phyloP scores from a whole-genome alignment of 139 green algal species.

The Diplosphaera chodatii region DNA sequence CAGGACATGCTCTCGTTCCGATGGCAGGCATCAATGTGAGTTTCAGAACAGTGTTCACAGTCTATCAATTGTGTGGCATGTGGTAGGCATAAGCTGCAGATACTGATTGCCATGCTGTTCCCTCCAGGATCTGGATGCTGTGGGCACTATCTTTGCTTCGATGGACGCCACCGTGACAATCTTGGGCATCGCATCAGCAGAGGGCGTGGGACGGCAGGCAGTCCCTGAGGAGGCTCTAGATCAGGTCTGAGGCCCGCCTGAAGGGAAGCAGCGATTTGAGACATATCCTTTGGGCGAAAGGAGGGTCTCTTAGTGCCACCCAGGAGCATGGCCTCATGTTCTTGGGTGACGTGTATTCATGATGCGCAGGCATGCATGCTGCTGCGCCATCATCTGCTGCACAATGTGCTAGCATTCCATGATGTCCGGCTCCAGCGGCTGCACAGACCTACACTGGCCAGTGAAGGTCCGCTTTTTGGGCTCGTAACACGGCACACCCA shows the following conservation, averaged over 20 bases:
- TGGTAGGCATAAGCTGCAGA: too few relatives aligned
- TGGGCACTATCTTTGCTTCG: background rate
- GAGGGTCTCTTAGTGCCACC: too few relatives aligned
- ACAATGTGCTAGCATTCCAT: constrained; percentile 59
- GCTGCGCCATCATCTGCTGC: constrained; percentile 39
- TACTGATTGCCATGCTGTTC: too few relatives aligned
- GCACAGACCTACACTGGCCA: constrained; percentile 24
- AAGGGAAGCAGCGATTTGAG: too few relatives aligned
- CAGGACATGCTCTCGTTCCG: background rate
- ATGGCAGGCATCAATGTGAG: background rate
- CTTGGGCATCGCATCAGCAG: background rate
- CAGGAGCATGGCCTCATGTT: too few relatives aligned
- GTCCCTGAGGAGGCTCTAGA: background rate
- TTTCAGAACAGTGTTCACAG: too few relatives aligned
- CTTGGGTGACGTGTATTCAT: too few relatives aligned
- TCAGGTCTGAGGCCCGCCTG: too few relatives aligned
- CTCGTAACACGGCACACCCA: too few relatives aligned
- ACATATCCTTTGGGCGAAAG: too few relatives aligned
- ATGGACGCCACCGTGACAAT: background rate
- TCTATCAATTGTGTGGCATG: too few relatives aligned
- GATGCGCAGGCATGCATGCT: background rate
- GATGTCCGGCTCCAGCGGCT: constrained; percentile 34
- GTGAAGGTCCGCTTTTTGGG: background rate
- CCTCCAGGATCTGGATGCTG: background rate
- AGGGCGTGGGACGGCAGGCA: background rate